Percentiles rank a stretch among this genome's conserved stretches.
Evolutionary conservation across 1,139 yeast genomes (phyloP).

Genomic region (Blastobotrys arbuscula): DNA sequence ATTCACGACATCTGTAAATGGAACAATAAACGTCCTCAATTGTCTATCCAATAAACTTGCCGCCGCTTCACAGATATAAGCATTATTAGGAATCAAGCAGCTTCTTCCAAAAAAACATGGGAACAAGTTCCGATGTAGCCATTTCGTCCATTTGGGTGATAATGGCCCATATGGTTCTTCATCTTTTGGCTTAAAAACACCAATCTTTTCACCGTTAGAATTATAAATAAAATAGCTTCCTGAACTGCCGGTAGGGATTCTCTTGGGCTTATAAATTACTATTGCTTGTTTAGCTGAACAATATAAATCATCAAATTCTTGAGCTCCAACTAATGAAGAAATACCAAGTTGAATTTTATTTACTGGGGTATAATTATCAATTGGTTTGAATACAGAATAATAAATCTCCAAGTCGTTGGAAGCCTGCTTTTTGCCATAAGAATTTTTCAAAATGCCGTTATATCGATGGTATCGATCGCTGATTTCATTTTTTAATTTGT

Average conservation of each 20-base stretch:
- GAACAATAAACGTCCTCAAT: conserved; percentile 55
- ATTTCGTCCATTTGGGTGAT: conserved; percentile 76
- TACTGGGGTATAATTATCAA: conserved; percentile 14
- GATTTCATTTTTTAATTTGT: conserved; percentile 10
- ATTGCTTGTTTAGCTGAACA: conserved; percentile 41
- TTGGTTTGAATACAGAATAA: conserved; percentile 46
- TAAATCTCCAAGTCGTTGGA: conserved; percentile 31
- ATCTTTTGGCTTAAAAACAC: conserved; percentile 73
- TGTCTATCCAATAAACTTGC: conserved; percentile 61
- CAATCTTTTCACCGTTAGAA: conserved; percentile 38
- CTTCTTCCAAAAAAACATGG: conserved; percentile 76
- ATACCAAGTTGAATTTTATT: background rate
- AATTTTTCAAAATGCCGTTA: conserved; percentile 3
- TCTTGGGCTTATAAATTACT: conserved; percentile 42
- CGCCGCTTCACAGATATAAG: conserved; percentile 68
- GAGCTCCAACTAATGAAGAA: background rate
- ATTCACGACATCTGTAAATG: conserved; percentile 56
- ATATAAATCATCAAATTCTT: conserved; percentile 29
- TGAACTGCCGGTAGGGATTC: conserved; percentile 63
- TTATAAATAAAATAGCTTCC: conserved; percentile 62
- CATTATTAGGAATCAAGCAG: conserved; percentile 66
- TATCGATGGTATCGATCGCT: conserved; percentile 9
- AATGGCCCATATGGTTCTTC: conserved; percentile 79
- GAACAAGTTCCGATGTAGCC: conserved; percentile 69
- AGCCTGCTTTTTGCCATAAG: background rate